Base-by-base conservation (phyloP, 257 asterid species). In the Fraxinus anomala region DNA sequence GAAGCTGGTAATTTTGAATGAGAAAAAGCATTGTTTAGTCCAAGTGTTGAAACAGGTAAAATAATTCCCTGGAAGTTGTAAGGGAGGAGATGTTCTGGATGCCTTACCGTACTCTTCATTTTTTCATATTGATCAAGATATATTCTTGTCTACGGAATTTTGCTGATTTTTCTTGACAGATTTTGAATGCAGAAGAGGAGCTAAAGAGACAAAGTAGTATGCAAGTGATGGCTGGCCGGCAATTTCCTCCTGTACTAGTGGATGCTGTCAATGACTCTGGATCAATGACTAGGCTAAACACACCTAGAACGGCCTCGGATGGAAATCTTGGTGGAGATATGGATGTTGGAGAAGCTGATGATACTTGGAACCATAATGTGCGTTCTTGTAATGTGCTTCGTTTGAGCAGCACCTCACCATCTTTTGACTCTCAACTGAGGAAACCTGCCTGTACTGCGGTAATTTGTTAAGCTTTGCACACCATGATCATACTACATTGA, bases 161-260 rank as follows among this genome's bases (percentile, higher is more conserved):
- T 63, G 5, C 40, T 82, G 34, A 9, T 70, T 65, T 72, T 76
- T 70, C 19, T 79, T 86, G 31, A 44, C 93, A 95, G 98, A 93
- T 95, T 76, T 76, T 91, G 79, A 89, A 78, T 78, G 98, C 97
- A 70, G 99, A 93, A 86, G 98, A 94, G 81, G 96, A 90, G 81
- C 84, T 93, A 40, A 89, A 88, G 91, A 86, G 91, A 76, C 91
- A 85, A 76, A 88, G 80, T 73, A 83, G 82, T 44, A 26, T n/a
- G 61, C 97, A 86, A 81, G 91, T 90, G 33, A 76, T 67, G 54
- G 74, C 88, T 12, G 89, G 83, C 30, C 92, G 90, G 19, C 88
- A 92, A 21, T 85, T 90, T 70, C 87, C 81, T 79, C 89, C 96
- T 5, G 93, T 89, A 75, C 97, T 85, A 72, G 97, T 91, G 80